Evolutionary conservation across 129 eudicot genomes (phyloP).

Genomic region (Rutidosis leptorrhynchoides): DNA sequence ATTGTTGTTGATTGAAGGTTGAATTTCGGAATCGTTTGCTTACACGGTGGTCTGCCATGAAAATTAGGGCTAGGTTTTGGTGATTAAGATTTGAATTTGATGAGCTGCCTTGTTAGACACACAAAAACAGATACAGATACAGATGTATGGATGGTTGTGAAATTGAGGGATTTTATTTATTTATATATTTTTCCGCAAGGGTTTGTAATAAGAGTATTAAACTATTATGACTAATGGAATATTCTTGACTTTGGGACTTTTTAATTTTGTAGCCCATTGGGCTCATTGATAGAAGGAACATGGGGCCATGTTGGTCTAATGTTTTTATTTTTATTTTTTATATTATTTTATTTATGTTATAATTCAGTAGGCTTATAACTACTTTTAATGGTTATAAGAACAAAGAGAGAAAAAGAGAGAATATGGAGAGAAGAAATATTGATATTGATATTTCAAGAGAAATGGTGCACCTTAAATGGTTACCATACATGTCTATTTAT

Average conservation of each 20-base stretch:
- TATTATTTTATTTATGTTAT: too few species aligned
- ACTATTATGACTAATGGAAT: slow-evolving; percentile 22
- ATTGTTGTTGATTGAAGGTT: slow-evolving; percentile 13
- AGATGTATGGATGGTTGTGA: slow-evolving; percentile 26
- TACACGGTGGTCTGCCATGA: slow-evolving; percentile 39
- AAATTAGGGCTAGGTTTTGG: slow-evolving; percentile 14
- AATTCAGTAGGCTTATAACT: too few species aligned
- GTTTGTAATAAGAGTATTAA: slow-evolving; percentile 14
- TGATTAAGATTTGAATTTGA: not conserved
- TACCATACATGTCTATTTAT: too few species aligned
- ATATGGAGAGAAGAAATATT: too few species aligned
- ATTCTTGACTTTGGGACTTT: slow-evolving; percentile 21
- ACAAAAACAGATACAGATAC: slow-evolving; percentile 7
- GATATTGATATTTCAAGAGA: too few species aligned
- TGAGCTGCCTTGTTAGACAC: slow-evolving; percentile 3
- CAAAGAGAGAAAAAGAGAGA: too few species aligned
- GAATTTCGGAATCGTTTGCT: slow-evolving; percentile 26
- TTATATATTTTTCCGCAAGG: slow-evolving; percentile 3
- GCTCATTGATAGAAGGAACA: not conserved
- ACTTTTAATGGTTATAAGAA: too few species aligned
- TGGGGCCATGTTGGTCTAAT: not conserved
- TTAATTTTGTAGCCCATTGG: not conserved
- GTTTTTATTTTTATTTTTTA: too few species aligned
- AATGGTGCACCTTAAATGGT: too few species aligned
- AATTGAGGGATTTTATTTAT: not conserved